Conservation (phyloP, 2,329 filamentous ascomycete genomes). For the Spiromastix sp. region DNA sequence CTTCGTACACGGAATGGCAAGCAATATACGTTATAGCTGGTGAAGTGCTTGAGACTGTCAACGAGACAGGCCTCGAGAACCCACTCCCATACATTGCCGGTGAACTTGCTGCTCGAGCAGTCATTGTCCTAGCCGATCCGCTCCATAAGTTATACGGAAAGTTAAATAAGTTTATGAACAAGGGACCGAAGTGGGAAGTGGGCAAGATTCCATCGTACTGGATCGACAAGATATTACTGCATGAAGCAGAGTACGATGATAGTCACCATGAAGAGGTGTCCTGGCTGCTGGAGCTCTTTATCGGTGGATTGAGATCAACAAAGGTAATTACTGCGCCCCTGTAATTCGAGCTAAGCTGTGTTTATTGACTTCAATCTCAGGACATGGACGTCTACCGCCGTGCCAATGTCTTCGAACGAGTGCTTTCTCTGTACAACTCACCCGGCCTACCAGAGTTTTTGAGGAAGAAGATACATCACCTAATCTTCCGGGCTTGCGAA, state of each 20-base stretch:
- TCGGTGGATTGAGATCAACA: slow-evolving; percentile 51
- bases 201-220: slow-evolving; percentile 47
- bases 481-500: slow-evolving; percentile 56
- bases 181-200: slow-evolving; percentile 62
- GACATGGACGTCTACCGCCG: slow-evolving; percentile 42
- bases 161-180: slow-evolving; percentile 72
- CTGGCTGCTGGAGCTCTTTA: slow-evolving; percentile 64
- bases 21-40: slow-evolving; percentile 70
- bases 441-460: slow-evolving; percentile 51
- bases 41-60: slow-evolving; percentile 68
- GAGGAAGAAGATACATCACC: slow-evolving; percentile 50
- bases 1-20: slow-evolving; percentile 63
- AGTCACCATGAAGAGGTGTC: slow-evolving; percentile 60
- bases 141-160: slow-evolving; percentile 77
- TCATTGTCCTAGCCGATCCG: slow-evolving; percentile 63
- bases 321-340: slow-evolving; percentile 34
- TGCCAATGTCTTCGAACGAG: slow-evolving; percentile 61
- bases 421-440: slow-evolving; percentile 59
- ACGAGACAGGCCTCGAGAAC: slow-evolving; percentile 40
- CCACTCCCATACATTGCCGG: slow-evolving; percentile 63
- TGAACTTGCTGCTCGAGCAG: slow-evolving; percentile 62
- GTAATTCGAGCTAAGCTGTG: slow-evolving; percentile 2
- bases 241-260: slow-evolving; percentile 62
- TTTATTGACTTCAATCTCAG: slow-evolving; percentile 12
- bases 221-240: slow-evolving; percentile 62